Conservation (phyloP, 106 monocot species). For the Dendrobium chrysotoxum region DNA sequence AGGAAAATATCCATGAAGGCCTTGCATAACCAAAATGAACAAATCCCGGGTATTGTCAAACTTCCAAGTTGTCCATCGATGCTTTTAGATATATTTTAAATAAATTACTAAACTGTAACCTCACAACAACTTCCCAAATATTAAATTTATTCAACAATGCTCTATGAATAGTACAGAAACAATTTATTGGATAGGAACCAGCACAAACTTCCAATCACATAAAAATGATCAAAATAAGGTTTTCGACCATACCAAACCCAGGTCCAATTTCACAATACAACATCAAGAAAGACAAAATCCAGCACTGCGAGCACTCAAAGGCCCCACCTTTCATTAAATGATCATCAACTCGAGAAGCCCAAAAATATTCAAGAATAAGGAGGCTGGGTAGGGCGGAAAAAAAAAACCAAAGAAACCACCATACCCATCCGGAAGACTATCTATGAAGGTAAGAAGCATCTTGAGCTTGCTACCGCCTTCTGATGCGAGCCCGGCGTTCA, state of each 20-base stretch:
- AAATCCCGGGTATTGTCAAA: background rate
- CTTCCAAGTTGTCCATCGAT: background rate
- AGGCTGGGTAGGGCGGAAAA: background rate
- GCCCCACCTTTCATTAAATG: background rate
- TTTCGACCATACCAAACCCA: background rate
- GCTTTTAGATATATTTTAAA: background rate
- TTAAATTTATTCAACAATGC: background rate
- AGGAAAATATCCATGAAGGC: background rate
- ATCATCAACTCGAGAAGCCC: background rate
- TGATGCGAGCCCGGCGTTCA: slow-evolving; percentile 79
- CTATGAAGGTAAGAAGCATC: slow-evolving; percentile 70
- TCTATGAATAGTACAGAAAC: background rate
- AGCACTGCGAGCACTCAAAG: slow-evolving; percentile 1
- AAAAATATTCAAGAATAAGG: background rate
- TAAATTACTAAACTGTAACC: slow-evolving; percentile 2
- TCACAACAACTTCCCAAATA: background rate
- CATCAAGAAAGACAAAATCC: slow-evolving; percentile 8
- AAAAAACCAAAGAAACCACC: background rate
- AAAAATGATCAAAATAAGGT: slow-evolving; percentile 5
- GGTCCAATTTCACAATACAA: background rate
- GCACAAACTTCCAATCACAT: slow-evolving; percentile 2
- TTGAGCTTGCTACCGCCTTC: slow-evolving; percentile 81
- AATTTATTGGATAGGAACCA: background rate
- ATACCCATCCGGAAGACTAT: slow-evolving; percentile 58
- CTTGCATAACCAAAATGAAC: background rate